A percentile compares a stretch with the other conserved stretches of the same genome.
These are phyloP conservation scores for Ramularia endophylla DNA, from an alignment of 2,329 filamentous ascomycete genomes.

Conservation along the genomic window DNA sequence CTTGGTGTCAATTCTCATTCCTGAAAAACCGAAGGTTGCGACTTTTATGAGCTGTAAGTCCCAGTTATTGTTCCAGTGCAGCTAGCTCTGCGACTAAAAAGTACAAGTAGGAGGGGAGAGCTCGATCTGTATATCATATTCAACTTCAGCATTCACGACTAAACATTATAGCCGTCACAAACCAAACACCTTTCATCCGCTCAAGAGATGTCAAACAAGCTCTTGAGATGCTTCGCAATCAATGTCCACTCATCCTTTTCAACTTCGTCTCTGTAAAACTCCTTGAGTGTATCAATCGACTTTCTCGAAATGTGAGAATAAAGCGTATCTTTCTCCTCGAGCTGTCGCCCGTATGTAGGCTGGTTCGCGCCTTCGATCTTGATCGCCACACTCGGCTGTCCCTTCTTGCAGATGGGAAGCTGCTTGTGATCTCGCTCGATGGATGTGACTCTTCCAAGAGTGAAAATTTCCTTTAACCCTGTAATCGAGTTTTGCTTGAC, in stretches of 20 bases:
- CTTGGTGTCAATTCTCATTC: no score
- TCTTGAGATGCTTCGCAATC: conserved; percentile 85
- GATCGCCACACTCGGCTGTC: conserved; percentile 92
- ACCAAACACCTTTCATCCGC: neutral
- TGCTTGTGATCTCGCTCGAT: conserved; percentile 99
- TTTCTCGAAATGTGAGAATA: conserved; percentile 83
- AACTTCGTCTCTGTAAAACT: conserved; percentile 86
- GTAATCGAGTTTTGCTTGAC: conserved; percentile 77
- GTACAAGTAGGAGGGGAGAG: no score
- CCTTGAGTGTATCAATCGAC: conserved; percentile 92
- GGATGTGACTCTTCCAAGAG: conserved; percentile 85
- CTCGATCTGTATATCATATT: no score
- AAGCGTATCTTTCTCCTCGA: conserved; percentile 83
- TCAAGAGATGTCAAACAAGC: conserved; percentile 67
- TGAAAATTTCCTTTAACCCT: conserved; percentile 75
- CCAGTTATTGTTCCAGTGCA: no score
- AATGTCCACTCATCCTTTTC: conserved; percentile 90
- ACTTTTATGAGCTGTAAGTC: no score
- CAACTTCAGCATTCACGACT: no score
- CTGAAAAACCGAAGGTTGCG: no score
- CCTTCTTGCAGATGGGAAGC: conserved; percentile 85
- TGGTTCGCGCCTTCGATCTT: conserved; percentile 96
- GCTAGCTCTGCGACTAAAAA: no score
- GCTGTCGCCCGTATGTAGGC: conserved; percentile 87
- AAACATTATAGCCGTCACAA: neutral